Conservation (phyloP, 1,284 basidiomycete genomes). For the Cutaneotrichosporon cyanovorans region DNA sequence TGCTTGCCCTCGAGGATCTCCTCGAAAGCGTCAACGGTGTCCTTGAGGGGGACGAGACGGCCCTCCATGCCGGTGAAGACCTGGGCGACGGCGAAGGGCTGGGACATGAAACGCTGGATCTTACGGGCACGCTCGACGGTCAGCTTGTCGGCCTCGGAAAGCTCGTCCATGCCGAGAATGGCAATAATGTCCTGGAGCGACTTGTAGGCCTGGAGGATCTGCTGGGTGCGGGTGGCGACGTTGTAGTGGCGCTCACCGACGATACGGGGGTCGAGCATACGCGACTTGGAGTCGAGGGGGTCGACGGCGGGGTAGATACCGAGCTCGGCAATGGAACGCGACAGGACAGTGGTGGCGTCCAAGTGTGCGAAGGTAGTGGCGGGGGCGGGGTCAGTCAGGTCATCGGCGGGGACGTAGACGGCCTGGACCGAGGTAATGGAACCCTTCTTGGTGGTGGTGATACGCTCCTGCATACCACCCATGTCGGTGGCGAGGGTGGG, state of each 20-base stretch:
- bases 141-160: slow-evolving; percentile 98
- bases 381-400: slow-evolving; percentile 99
- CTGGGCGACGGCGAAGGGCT: slow-evolving; percentile 98
- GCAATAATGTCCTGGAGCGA: slow-evolving; percentile 65
- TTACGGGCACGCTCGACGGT: slow-evolving; percentile 68
- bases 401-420: slow-evolving; percentile 98
- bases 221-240: slow-evolving; percentile 89
- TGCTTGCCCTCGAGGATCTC: slow-evolving; percentile 87
- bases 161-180: slow-evolving; percentile 93
- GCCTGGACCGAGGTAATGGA: slow-evolving; percentile 99
- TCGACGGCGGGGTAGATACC: slow-evolving; percentile 99
- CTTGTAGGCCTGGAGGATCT: slow-evolving; percentile 99
- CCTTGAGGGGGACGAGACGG: slow-evolving; percentile 86
- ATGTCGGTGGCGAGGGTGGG: slow-evolving; percentile 98
- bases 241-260: slow-evolving; percentile 89
- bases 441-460: slow-evolving; percentile 99
- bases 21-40: slow-evolving; percentile 88
- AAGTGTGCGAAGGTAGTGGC: slow-evolving; percentile 99
- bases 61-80: slow-evolving; percentile 99
- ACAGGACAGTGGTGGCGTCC: slow-evolving; percentile 98
- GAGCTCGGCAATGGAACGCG: slow-evolving; percentile 97
- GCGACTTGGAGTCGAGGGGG: slow-evolving; percentile 97
- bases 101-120: slow-evolving; percentile 90
- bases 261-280: slow-evolving; percentile 98
- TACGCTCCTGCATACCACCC: slow-evolving; percentile 99